These are phyloP conservation scores for Corymbia maculata DNA, from an alignment of 345 rosid genomes.

Conservation along the genomic window DNA sequence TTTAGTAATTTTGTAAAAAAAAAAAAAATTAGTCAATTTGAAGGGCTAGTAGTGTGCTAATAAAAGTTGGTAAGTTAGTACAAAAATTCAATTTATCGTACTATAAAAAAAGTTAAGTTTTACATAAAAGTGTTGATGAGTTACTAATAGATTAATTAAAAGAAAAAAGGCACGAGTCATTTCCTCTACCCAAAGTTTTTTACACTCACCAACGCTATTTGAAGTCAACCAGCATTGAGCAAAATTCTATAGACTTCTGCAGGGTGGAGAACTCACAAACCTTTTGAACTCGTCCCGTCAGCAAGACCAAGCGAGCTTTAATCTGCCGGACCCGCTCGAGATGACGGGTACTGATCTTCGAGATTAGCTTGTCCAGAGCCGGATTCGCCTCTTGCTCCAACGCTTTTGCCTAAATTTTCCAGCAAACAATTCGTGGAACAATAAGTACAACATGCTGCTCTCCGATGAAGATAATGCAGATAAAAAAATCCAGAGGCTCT, in stretches of 20 bases:
- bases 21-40: neutral
- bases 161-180: neutral
- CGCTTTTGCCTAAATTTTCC: slow-evolving; percentile 33
- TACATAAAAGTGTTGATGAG: neutral
- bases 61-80: neutral
- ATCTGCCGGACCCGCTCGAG: slow-evolving; percentile 60
- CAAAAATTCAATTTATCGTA: too few species aligned
- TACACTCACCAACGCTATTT: neutral
- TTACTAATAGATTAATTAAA: neutral
- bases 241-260: neutral
- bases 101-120: rapidly evolving
- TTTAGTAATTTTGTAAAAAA: neutral
- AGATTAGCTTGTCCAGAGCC: slow-evolving; percentile 56
- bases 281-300: slow-evolving; percentile 67
- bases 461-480: neutral
- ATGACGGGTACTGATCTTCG: slow-evolving; percentile 55
- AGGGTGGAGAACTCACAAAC: slow-evolving; percentile 10
- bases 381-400: slow-evolving; percentile 63
- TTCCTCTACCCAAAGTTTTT: neutral
- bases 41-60: neutral
- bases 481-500: neutral
- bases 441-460: neutral
- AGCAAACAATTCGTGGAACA: neutral
- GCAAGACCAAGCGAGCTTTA: slow-evolving; percentile 53
- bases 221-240: neutral